These are phyloP conservation scores for Rhododendron griersonianum DNA, from an alignment of 148 eudicot genomes.

Conservation along the genomic window DNA sequence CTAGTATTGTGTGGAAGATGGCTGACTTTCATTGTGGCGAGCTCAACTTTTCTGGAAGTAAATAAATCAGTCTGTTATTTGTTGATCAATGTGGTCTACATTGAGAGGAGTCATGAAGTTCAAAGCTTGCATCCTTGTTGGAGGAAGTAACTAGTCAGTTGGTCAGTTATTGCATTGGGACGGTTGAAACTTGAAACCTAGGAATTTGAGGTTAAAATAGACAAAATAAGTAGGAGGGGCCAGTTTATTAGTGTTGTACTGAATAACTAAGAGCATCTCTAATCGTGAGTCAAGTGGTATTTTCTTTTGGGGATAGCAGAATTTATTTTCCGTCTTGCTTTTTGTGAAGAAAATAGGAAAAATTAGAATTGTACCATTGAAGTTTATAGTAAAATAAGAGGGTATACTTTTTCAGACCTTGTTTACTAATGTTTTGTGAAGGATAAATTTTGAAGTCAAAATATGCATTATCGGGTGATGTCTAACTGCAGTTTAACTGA, in stretches of 20 bases:
- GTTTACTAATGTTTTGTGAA: not conserved
- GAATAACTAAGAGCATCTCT: no score
- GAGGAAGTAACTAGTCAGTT: not conserved
- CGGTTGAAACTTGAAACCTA: not conserved
- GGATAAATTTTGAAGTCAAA: not conserved
- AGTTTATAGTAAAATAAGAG: not conserved
- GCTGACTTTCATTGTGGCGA: no score
- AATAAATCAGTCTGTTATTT: no score
- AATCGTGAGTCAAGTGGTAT: no score
- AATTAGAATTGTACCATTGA: no score
- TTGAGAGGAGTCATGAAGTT: not conserved
- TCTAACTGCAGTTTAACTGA: not conserved
- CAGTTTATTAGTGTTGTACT: no score
- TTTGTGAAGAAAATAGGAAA: no score
- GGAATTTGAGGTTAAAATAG: not conserved
- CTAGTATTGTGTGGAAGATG: no score
- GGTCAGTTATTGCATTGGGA: not conserved
- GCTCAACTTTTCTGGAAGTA: no score
- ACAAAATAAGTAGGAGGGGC: not conserved
- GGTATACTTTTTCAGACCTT: not conserved
- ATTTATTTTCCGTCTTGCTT: no score
- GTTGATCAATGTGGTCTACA: no score
- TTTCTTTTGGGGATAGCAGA: no score
- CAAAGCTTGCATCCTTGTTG: not conserved
- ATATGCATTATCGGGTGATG: not conserved